A percentile compares a stretch with the other conserved stretches of the same genome.
Conservation (phyloP, 345 rosid genomes). For the Brassica rapa region DNA sequence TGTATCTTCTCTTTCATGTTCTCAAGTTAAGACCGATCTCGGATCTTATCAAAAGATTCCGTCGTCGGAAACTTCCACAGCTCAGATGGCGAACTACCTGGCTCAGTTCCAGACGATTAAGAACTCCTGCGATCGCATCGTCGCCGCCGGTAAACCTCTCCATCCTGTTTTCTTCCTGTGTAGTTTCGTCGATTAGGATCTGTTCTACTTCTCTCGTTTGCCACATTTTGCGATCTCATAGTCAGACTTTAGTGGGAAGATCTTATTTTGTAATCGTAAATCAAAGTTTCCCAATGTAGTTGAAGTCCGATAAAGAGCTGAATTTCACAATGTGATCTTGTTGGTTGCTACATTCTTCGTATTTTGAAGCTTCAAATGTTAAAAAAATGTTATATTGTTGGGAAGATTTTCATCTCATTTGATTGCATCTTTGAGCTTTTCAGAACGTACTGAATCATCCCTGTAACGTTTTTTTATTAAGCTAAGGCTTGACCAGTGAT, state of each 20-base stretch:
- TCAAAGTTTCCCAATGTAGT: slow-evolving; percentile 4
- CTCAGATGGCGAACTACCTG: slow-evolving; percentile 80
- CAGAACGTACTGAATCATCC: too few species aligned
- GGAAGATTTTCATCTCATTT: too few species aligned
- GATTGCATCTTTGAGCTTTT: too few species aligned
- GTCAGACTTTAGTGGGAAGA: too few species aligned
- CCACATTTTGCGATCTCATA: slow-evolving; percentile 30
- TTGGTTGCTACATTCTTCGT: slow-evolving; percentile 5
- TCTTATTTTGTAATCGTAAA: neutral
- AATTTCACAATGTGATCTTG: neutral
- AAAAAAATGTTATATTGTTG: neutral
- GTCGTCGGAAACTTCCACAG: slow-evolving; percentile 20
- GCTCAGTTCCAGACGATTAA: slow-evolving; percentile 93
- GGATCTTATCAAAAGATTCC: slow-evolving; percentile 18
- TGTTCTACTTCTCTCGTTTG: too few species aligned
- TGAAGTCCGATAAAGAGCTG: neutral
- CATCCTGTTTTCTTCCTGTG: neutral
- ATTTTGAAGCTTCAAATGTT: slow-evolving; percentile 12
- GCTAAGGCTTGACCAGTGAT: neutral
- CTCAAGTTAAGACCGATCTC: neutral
- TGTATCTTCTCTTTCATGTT: neutral
- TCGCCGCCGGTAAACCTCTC: slow-evolving; percentile 67
- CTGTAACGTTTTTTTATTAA: neutral
- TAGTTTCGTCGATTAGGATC: slow-evolving; percentile 26
- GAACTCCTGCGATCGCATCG: slow-evolving; percentile 70